Conservation (phyloP, 192 early-diverging fungal species). For the Kickxella alabastrina region DNA sequence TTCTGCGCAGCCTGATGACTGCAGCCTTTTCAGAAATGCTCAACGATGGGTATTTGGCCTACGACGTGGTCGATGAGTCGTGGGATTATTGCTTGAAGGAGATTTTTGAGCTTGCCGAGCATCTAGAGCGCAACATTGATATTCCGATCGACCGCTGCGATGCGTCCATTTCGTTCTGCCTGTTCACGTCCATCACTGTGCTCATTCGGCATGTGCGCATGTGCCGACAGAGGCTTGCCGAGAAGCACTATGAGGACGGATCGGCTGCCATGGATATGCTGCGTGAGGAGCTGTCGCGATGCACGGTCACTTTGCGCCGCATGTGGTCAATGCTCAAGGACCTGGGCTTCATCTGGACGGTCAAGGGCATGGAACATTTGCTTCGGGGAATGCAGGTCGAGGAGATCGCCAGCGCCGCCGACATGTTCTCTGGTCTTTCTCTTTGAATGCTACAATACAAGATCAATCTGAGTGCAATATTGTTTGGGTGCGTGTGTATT, state of each 20-base stretch:
- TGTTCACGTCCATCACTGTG: conserved; percentile 39
- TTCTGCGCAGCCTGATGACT: conserved; percentile 33
- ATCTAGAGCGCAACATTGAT: conserved; percentile 40
- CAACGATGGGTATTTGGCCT: conserved; percentile 42
- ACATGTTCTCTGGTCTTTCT: conserved; percentile 23
- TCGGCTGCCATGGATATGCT: not conserved
- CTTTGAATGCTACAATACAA: conserved; percentile 13
- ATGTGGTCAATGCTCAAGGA: conserved; percentile 45
- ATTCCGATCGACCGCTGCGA: conserved; percentile 48
- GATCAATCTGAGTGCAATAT: too few species aligned
- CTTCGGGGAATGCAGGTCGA: conserved; percentile 46
- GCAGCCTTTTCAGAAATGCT: conserved; percentile 29
- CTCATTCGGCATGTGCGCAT: conserved; percentile 37
- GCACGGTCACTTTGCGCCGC: conserved; percentile 19
- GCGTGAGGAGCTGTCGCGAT: conserved; percentile 8
- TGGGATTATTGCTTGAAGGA: conserved; percentile 36
- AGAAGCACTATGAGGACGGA: not conserved
- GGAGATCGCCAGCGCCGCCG: conserved; percentile 38
- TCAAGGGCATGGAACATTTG: conserved; percentile 35
- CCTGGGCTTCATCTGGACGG: conserved; percentile 37
- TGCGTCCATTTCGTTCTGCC: conserved; percentile 31
- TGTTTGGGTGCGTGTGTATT: too few species aligned
- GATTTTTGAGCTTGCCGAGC: conserved; percentile 21
- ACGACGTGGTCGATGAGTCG: conserved; percentile 41
- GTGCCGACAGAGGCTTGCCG: conserved; percentile 14